These are phyloP conservation scores for Solanum sitiens DNA, from an alignment of 257 asterid genomes.

Conservation along the genomic window DNA sequence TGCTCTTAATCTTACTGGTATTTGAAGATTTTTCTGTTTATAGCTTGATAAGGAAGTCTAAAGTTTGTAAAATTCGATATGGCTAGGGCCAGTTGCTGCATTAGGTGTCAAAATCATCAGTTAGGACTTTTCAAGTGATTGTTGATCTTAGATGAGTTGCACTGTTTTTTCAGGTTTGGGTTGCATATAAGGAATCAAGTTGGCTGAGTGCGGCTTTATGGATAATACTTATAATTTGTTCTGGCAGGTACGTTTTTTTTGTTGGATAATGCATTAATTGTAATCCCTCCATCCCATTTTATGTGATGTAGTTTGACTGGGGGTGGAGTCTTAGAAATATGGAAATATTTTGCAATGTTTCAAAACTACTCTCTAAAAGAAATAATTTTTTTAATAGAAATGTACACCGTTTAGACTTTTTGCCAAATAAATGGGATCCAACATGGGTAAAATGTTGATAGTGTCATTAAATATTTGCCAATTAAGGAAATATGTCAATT, in stretches of 20 bases:
- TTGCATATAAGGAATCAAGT: conserved; percentile 63
- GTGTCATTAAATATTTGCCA: not conserved
- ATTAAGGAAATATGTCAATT: not conserved
- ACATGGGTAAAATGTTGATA: not conserved
- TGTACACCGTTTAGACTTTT: not conserved
- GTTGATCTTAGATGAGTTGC: not conserved
- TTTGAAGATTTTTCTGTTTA: not conserved
- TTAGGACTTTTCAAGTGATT: not conserved
- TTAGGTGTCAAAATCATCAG: not conserved
- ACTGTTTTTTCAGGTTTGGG: conserved; percentile 66
- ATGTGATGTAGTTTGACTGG: not conserved
- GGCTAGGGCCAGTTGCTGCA: not conserved
- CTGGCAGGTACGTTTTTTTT: conserved; percentile 47
- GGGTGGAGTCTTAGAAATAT: not conserved
- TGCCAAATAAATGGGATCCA: not conserved
- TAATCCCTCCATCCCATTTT: not conserved
- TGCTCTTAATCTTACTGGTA: not conserved
- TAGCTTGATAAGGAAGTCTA: not conserved
- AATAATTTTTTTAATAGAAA: no score
- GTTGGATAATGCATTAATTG: not conserved
- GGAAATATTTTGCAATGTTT: not conserved
- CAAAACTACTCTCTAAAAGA: not conserved
- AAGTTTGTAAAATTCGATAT: not conserved
- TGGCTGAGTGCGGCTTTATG: conserved; percentile 39
- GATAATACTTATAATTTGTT: conserved; percentile 54